These are phyloP conservation scores for Thraustochytrium striatum DNA, from an alignment of 352 stramenopile species.

Conservation along the genomic window DNA sequence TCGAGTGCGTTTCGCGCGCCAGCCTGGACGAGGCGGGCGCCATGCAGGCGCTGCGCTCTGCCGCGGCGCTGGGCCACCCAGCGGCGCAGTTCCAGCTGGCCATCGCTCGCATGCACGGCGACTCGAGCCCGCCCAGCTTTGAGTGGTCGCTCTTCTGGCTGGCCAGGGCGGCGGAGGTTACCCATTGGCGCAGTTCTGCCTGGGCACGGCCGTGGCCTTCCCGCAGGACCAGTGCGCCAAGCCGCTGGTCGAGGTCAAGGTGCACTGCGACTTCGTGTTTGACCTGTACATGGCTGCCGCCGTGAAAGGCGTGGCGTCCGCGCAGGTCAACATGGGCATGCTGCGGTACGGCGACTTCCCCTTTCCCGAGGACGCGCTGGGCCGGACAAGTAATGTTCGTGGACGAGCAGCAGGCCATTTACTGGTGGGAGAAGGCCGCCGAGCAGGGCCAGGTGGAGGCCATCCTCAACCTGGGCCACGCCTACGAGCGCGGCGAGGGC, in stretches of 20 bases:
- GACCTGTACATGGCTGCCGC: conserved; percentile 9
- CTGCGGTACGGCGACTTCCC: conserved; percentile 26
- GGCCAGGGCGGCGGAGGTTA: conserved; percentile 1
- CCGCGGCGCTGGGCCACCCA: neutral
- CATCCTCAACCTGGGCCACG: conserved; percentile 25
- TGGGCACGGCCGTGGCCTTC: conserved; percentile 16
- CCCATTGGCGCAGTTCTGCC: conserved; percentile 6
- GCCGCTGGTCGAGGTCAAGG: neutral
- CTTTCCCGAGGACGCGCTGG: neutral
- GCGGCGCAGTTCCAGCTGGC: neutral
- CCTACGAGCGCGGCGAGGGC: neutral
- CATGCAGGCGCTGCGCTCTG: no score
- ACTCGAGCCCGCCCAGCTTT: neutral
- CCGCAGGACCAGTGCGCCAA: conserved; percentile 16
- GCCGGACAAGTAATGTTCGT: neutral
- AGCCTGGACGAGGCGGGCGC: no score
- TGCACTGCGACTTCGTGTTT: neutral
- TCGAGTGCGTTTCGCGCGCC: no score
- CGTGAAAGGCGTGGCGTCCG: neutral
- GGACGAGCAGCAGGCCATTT: neutral
- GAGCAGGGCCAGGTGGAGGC: conserved; percentile 17
- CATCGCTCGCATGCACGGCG: neutral
- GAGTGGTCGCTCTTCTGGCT: conserved; percentile 4
- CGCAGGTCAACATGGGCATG: conserved; percentile 37
- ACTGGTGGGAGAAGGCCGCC: conserved; percentile 22